Evolutionary conservation across 148 eudicot genomes (phyloP), one percentile per base, ranked within the genome.

Genomic region (Camellia granthamiana): DNA sequence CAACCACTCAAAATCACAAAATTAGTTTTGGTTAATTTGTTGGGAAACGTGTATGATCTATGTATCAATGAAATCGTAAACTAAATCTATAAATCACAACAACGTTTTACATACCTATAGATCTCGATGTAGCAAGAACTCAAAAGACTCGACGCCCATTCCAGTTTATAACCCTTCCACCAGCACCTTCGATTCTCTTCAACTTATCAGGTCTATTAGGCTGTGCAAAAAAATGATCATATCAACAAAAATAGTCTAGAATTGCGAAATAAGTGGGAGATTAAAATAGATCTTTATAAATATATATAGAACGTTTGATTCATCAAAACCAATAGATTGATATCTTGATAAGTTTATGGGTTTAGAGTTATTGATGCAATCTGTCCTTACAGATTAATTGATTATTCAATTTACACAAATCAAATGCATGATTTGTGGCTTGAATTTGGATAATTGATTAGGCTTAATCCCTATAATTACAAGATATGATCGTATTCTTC

Each of bases 131-230:
- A 4, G 92, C 94, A 15, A 92, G 93, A 81, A 92, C 91, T 49
- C 97, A 91, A 0, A 87, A 71, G 2, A 92, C 94, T 1, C 97
- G 83, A 59, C 77, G 77, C 3, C 91, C 94, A 19, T 92, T 81
- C 97, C 94, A 92, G 58, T 90, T 87, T 74, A 92, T 87, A 15
- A 92, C 97, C 38, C 83, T 85, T 58, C 97, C 94, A 16, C 94
- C 97, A 14, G 86, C 89, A 5, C 51, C 89, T 85, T 92, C 94
- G 75, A 92, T 92, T 76, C 97, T 84, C 52, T 88, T 87, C 76
- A 92, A 60, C 81, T 92, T 94, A 76, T 90, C 97, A 0, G 91
- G 85, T 77, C 97, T 85, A 58, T 92, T 92, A 51, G 97, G 97
- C 97, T 92, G 60, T 16, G 7, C 51, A 3, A 4, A 47, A 6